These are phyloP conservation scores for Lizonia empirigonia DNA, from an alignment of 2,329 filamentous ascomycete genomes.

Conservation along the genomic window DNA sequence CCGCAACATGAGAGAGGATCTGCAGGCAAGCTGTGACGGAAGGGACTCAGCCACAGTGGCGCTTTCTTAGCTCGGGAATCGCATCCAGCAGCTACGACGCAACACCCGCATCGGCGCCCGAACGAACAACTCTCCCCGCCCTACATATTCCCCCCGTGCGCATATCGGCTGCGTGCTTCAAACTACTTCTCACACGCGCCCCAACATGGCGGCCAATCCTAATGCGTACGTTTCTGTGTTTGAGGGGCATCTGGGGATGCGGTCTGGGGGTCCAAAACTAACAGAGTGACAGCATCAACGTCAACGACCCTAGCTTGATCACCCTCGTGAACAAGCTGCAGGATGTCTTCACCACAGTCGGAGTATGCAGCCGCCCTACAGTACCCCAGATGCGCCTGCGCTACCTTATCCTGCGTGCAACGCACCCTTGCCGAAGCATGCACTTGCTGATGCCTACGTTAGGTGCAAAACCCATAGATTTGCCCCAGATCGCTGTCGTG, in stretches of 20 bases:
- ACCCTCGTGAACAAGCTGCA: conserved; percentile 97
- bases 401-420: conserved; percentile 4
- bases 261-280: conserved; percentile 33
- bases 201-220: conserved; percentile 49
- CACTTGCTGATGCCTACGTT: conserved; percentile 40
- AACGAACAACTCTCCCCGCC: conserved; percentile 16
- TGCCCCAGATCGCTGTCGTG: conserved; percentile 97
- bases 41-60: conserved; percentile 13
- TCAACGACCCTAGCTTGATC: conserved; percentile 72
- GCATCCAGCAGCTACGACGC: conserved; percentile 21
- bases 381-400: not conserved
- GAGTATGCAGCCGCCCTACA: conserved; percentile 60
- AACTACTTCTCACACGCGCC: conserved; percentile 22
- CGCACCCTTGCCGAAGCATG: conserved; percentile 13
- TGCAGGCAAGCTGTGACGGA: conserved; percentile 1
- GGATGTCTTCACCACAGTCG: conserved; percentile 98
- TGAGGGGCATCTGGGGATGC: conserved; percentile 20
- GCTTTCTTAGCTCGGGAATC: conserved; percentile 17
- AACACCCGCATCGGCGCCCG: conserved; percentile 25
- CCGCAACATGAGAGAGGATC: not conserved
- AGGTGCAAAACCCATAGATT: conserved; percentile 98
- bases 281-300: conserved; percentile 64
- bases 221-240: conserved; percentile 45
- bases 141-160: conserved; percentile 9
- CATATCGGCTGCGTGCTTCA: conserved; percentile 7